Evolutionary conservation across 371 early-diverging fungal species (phyloP).

Genomic region (Umbelopsis sp.): DNA sequence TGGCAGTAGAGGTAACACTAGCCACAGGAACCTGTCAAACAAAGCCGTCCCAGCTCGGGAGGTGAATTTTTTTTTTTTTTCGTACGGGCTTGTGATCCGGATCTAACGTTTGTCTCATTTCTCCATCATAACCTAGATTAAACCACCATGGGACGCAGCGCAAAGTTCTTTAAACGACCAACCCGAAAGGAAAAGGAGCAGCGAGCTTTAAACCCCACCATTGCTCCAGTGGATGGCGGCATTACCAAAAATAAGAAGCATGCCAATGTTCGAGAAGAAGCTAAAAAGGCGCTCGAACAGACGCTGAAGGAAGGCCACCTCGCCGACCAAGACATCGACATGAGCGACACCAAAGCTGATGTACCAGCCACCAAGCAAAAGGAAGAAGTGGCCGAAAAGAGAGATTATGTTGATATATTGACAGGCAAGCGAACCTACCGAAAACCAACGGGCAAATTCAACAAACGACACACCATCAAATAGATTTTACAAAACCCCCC

Average conservation of each 20-base stretch:
- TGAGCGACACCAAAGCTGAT: conserved; percentile 23
- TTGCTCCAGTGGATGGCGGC: conserved; percentile 29
- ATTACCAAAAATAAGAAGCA: conserved; percentile 26
- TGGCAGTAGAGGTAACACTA: too few relatives aligned
- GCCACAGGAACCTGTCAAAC: background rate
- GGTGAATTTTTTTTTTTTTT: background rate
- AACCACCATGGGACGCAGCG: conserved; percentile 59
- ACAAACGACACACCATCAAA: conserved; percentile 18
- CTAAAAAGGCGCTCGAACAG: conserved; percentile 9
- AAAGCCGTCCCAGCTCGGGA: too few relatives aligned
- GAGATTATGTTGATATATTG: conserved; percentile 53
- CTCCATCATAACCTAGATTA: background rate
- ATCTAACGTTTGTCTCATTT: background rate
- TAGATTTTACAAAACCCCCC: background rate
- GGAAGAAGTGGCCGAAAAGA: conserved; percentile 29
- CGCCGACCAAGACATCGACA: conserved; percentile 20
- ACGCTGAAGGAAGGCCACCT: conserved; percentile 5
- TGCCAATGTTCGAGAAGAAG: conserved; percentile 5
- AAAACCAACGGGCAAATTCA: conserved; percentile 22
- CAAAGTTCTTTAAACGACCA: conserved; percentile 65
- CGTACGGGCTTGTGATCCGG: background rate
- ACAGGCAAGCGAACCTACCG: conserved; percentile 51
- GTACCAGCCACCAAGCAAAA: conserved; percentile 17
- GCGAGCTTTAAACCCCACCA: conserved; percentile 35
- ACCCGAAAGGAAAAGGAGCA: conserved; percentile 62